Conservation (phyloP, 805 yeast species). For the Kluyveromyces aestuarii region DNA sequence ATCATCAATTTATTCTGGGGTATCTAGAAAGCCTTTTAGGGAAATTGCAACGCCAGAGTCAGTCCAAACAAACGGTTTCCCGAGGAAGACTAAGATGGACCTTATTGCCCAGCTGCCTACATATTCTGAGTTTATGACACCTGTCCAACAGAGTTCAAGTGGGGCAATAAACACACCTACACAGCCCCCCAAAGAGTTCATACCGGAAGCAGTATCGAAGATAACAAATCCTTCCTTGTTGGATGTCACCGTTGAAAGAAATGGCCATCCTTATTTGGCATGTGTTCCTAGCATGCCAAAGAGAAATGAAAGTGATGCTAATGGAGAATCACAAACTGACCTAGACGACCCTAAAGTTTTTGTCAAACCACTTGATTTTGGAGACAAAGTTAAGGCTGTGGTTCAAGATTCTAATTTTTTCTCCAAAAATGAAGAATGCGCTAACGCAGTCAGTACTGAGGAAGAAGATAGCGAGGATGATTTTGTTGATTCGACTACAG, state of each 20-base stretch:
- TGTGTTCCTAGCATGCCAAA: neutral
- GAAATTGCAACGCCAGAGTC: neutral
- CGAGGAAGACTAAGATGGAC: neutral
- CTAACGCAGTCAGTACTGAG: neutral
- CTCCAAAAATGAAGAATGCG: neutral
- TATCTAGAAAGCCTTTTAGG: neutral
- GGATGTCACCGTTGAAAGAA: neutral
- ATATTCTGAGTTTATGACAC: neutral
- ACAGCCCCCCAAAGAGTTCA: neutral
- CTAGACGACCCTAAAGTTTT: neutral
- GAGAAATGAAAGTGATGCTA: no score
- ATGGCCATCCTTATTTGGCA: neutral
- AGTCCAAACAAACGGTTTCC: neutral
- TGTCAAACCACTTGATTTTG: slow-evolving; percentile 1
- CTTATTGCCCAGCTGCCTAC: neutral
- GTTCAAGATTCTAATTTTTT: neutral
- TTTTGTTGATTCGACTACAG: neutral
- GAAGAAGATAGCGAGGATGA: neutral
- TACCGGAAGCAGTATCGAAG: neutral
- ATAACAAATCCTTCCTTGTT: neutral
- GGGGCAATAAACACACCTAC: no score
- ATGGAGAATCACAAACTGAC: neutral
- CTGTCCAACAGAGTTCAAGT: neutral
- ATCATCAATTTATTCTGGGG: slow-evolving; percentile 2
- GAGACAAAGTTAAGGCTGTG: neutral